phyloP scores from a whole-genome alignment of 2,329 filamentous ascomycete genomes.

The Blastomyces parvus region DNA sequence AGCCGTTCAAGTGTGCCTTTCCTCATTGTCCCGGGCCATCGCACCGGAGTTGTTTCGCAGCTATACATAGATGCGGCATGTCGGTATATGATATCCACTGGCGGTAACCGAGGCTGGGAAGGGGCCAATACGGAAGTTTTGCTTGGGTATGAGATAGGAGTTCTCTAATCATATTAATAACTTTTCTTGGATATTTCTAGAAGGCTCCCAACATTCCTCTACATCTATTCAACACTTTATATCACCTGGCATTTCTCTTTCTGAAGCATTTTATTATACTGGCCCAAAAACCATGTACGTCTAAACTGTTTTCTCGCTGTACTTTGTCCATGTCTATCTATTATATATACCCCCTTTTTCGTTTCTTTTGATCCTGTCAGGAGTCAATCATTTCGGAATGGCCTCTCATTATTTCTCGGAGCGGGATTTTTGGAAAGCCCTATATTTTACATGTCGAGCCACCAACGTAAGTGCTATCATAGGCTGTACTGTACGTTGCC shows the following conservation, averaged over 20 bases:
- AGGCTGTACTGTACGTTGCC: not conserved
- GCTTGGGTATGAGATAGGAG: constrained; percentile 82
- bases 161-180: constrained; percentile 21
- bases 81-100: constrained; percentile 82
- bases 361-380: not conserved
- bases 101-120: constrained; percentile 91
- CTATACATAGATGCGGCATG: constrained; percentile 82
- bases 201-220: not conserved
- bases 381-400: not conserved
- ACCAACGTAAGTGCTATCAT: not conserved
- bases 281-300: not conserved
- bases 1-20: constrained; percentile 82
- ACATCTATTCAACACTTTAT: not conserved
- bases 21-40: constrained; percentile 85
- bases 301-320: not conserved
- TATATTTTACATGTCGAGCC: not conserved
- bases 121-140: constrained; percentile 80
- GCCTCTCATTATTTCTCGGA: not conserved
- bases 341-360: not conserved
- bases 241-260: not conserved
- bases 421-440: not conserved
- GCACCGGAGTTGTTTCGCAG: constrained; percentile 78
- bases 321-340: not conserved
- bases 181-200: not conserved
- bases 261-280: not conserved